Evolutionary conservation across 129 eudicot species (phyloP).

Genomic region (Centaurea solstitialis): DNA sequence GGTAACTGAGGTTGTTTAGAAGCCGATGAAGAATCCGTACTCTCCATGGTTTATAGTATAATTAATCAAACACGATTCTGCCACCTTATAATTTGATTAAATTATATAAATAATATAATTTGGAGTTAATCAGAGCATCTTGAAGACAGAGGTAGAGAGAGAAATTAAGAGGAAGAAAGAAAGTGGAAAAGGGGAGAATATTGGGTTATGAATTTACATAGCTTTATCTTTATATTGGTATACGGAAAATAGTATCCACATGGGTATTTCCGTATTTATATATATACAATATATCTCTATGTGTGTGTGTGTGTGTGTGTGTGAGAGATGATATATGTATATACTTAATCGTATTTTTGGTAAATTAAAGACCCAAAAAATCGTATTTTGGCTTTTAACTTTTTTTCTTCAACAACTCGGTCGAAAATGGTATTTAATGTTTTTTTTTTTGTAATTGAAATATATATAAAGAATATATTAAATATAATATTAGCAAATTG

Average conservation of each 20-base stretch:
- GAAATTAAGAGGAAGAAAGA: slow-evolving; percentile 17
- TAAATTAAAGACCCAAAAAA: too few species aligned
- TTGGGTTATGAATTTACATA: slow-evolving; percentile 16
- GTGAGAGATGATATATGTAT: too few species aligned
- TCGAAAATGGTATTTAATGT: neutral
- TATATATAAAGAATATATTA: neutral
- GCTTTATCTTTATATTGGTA: slow-evolving; percentile 25
- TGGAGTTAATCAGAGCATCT: slow-evolving; percentile 13
- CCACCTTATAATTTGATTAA: slow-evolving; percentile 8
- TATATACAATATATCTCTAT: neutral
- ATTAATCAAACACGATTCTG: neutral
- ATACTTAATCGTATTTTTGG: too few species aligned
- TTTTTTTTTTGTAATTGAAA: neutral
- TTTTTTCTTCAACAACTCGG: neutral
- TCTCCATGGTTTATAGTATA: slow-evolving; percentile 49
- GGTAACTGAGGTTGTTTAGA: slow-evolving; percentile 70
- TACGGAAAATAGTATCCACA: slow-evolving; percentile 27
- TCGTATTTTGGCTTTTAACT: neutral
- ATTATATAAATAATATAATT: neutral
- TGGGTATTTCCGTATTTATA: slow-evolving; percentile 17
- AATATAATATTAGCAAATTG: neutral
- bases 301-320: too few species aligned
- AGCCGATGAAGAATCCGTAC: slow-evolving; percentile 81
- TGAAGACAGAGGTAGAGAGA: slow-evolving; percentile 25
- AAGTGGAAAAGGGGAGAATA: neutral